Base-by-base conservation (phyloP, 345 rosid genomes). In the Corchorus olitorius region DNA sequence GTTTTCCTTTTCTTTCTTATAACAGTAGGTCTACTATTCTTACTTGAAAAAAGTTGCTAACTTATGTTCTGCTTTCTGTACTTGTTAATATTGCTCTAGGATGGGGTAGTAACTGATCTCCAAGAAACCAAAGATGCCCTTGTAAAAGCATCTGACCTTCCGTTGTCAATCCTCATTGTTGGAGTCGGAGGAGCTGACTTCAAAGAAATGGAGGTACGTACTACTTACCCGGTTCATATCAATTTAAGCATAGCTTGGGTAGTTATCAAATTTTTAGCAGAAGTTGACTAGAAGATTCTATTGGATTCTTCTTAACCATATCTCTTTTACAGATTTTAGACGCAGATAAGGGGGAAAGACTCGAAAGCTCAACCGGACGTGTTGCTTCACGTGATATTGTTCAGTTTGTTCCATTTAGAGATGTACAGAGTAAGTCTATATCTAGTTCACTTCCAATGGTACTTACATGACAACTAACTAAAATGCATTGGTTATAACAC, bases 151-250 rank as follows among this genome's bases (percentile, higher is more conserved):
- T 95, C 98, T 8, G 92, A 91, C 85, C 89, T 95, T 15, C 99
- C 99, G 1, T 74, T 95, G 70, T 95, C 98, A 49, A 93, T 95
- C 81, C 91, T 95, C 59, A 91, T 95, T 54, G 94, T 95, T 71
- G 98, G 99, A 70, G 99, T 95, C 12, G 99, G 99, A 79, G 99
- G 99, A 84, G 99, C 99, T 16, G 99, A 95, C 83, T 95, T 89
- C 74, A 95, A 91, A 86, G 98, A 95, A 86, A 95, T 95, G 99
- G 98, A 95, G 99, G 98, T 93, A 83, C 16, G 59, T 50, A 22
- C 4, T 5, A 17, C 12, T 54, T 53, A 33, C 39, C 65, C 61
- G 27, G n/a, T 54, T 33, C 63, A 14, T 17, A 65, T 45, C 55
- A 37, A 2, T 54, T 49, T 63, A 39, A 7, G 5, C 50, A 7